Base-by-base conservation (phyloP, 2,329 filamentous ascomycete genomes). In the Leptographium procerum region DNA sequence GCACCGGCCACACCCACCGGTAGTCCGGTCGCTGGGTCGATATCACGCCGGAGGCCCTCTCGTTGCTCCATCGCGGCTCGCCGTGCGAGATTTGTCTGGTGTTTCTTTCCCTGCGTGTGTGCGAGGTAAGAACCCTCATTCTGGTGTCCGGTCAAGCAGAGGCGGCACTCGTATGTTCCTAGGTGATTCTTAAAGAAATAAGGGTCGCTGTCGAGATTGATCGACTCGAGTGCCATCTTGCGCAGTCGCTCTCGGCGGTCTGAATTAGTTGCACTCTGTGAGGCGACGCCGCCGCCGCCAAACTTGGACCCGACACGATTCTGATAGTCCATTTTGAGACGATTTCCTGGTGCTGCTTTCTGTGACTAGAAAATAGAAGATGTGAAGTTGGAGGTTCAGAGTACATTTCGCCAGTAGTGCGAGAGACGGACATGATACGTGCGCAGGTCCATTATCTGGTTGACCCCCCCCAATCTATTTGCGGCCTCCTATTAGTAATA, bases 141-240 rank as follows among this genome's bases (percentile, higher is more conserved):
- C 69, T 99, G 94, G 79, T 99, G 94, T 5, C 97, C 92, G 0
- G 94, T 99, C 29, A 99, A 79, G 69, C 94, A 99, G 47, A 99
- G 87, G 33, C 94, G 89, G 73, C 94, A 99, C 74, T 99, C 94
- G 74, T 96, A 99, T 69, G 88, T 94, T 69, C 94, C 94, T 67
- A 97, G 89, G 74, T 99, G 92, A 79, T 99, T 99, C 73, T 95
- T 95, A 86, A 99, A 99, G 79, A 97, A 96, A 82, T 97, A 99
- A 0, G 94, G 94, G 76, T 99, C 94, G 76, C 96, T 97, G 76
- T 97, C 94, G 63, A 97, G 88, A 77, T 97, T 92, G 79, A 99
- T 99, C 58, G 91, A 95, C 76, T 99, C 94, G 69, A 99, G 89
- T 60, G 94, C 94, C 69, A 99, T 91, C 77, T 96, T 96, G 73